These are phyloP conservation scores for Candida sanyiensis DNA, from an alignment of 805 yeast species.

Conservation along the genomic window DNA sequence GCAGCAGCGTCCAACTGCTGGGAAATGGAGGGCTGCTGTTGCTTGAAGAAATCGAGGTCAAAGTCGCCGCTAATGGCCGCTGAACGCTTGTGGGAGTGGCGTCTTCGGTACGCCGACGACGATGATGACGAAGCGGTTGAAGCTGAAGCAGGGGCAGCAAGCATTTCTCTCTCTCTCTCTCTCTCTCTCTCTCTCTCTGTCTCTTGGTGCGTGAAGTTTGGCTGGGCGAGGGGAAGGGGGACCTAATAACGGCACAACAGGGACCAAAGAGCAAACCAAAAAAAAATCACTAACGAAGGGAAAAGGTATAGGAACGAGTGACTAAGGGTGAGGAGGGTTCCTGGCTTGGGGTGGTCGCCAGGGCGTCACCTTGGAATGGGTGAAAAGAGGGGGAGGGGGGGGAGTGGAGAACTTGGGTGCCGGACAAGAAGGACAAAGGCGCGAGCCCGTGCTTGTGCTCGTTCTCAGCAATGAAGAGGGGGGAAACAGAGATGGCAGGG, in stretches of 20 bases:
- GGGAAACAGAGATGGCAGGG: no score
- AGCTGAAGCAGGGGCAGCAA: constrained; percentile 15
- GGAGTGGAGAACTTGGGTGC: no score
- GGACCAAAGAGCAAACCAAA: neutral
- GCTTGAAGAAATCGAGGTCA: constrained; percentile 34
- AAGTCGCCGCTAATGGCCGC: constrained; percentile 88
- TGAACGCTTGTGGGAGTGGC: constrained; percentile 79
- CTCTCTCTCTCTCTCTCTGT: no score
- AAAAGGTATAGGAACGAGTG: neutral
- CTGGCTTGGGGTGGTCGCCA: neutral
- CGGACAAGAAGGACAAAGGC: no score
- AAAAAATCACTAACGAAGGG: neutral
- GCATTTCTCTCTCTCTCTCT: constrained; percentile 10
- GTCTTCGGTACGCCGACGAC: constrained; percentile 33
- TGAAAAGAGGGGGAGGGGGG: no score
- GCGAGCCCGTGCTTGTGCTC: no score
- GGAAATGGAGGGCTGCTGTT: constrained; percentile 16
- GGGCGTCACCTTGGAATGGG: neutral
- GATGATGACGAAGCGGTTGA: neutral
- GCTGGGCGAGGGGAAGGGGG: no score
- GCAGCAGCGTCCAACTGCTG: constrained; percentile 13
- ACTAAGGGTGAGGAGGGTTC: constrained; percentile 1
- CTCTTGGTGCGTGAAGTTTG: no score
- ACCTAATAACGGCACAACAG: neutral
- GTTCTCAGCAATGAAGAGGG: no score